Evolutionary conservation across 1,284 basidiomycete genomes (phyloP).

Genomic region (Ustilago sp.): DNA sequence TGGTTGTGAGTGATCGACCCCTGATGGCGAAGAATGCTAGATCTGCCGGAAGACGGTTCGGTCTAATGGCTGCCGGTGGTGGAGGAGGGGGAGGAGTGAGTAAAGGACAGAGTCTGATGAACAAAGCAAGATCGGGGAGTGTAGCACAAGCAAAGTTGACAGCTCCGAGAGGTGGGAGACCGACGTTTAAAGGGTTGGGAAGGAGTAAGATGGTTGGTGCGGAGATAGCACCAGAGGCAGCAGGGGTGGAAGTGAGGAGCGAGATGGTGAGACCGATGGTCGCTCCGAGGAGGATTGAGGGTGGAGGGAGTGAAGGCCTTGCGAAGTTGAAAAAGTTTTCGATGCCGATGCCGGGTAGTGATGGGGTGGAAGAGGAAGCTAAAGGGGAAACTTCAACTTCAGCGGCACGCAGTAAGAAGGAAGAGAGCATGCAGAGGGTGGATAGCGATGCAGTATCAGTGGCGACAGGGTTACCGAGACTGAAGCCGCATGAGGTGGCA

Average conservation of each 20-base stretch:
- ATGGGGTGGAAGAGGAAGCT: not conserved
- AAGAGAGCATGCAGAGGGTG: not conserved
- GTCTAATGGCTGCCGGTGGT: constrained; percentile 1
- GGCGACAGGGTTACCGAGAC: constrained; percentile 11
- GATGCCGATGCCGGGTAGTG: constrained; percentile 8
- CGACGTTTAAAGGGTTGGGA: constrained; percentile 24
- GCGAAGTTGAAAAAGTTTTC: constrained; percentile 26
- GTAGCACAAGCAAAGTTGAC: constrained; percentile 43
- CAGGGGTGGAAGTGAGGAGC: constrained; percentile 10
- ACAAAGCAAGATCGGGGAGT: constrained; percentile 39
- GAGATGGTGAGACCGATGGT: constrained; percentile 37
- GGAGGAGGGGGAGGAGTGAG: constrained; percentile 15
- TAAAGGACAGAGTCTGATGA: constrained; percentile 53
- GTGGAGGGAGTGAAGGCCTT: constrained; percentile 29
- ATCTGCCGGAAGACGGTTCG: constrained; percentile 24
- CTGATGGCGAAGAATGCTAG: constrained; percentile 25
- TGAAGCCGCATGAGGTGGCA: constrained; percentile 34
- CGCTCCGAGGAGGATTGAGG: constrained; percentile 34
- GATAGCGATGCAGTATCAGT: not conserved
- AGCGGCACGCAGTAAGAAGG: constrained; percentile 1
- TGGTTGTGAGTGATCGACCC: constrained; percentile 51
- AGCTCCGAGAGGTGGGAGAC: constrained; percentile 12
- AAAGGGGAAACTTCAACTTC: not conserved
- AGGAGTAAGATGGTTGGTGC: constrained; percentile 29
- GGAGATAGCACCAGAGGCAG: constrained; percentile 31